A percentile compares a stretch with the other conserved stretches of the same genome.
Evolutionary conservation across 1,284 basidiomycete species (phyloP).

Genomic region (Hemileccinum hortonii): DNA sequence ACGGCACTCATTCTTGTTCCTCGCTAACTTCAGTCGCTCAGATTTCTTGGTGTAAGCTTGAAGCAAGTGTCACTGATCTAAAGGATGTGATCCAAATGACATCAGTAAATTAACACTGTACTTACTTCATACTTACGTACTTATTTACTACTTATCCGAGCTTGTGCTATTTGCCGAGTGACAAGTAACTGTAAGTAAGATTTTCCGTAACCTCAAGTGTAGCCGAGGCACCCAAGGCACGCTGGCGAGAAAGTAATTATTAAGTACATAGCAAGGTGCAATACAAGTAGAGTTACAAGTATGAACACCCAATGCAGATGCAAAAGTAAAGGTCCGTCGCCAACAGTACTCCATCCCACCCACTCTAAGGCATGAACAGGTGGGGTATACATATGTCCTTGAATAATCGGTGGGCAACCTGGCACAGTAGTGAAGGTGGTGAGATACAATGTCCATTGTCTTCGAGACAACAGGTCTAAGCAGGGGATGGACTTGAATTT

Average conservation of each 20-base stretch:
- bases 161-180: too few relatives aligned
- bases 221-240: too few relatives aligned
- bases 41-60: constrained; percentile 78
- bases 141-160: too few relatives aligned
- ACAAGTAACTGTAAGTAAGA: too few relatives aligned
- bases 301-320: constrained; percentile 35
- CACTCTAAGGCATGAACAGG: constrained; percentile 15
- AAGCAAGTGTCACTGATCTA: too few relatives aligned
- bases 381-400: constrained; percentile 37
- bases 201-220: too few relatives aligned
- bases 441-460: constrained; percentile 30
- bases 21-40: constrained; percentile 31
- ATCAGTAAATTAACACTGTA: too few relatives aligned
- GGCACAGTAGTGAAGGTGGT: constrained; percentile 11
- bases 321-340: constrained; percentile 21
- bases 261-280: too few relatives aligned
- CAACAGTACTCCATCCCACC: constrained; percentile 23
- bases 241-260: too few relatives aligned
- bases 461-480: constrained; percentile 34
- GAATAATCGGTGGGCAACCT: constrained; percentile 28
- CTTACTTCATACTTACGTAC: too few relatives aligned
- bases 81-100: too few relatives aligned
- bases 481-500: constrained; percentile 47
- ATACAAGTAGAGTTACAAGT: too few relatives aligned
- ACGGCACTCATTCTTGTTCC: background rate